These are phyloP conservation scores for Plasmodium vivax DNA, from an alignment of 169 alveolate species.

Conservation along the genomic window DNA sequence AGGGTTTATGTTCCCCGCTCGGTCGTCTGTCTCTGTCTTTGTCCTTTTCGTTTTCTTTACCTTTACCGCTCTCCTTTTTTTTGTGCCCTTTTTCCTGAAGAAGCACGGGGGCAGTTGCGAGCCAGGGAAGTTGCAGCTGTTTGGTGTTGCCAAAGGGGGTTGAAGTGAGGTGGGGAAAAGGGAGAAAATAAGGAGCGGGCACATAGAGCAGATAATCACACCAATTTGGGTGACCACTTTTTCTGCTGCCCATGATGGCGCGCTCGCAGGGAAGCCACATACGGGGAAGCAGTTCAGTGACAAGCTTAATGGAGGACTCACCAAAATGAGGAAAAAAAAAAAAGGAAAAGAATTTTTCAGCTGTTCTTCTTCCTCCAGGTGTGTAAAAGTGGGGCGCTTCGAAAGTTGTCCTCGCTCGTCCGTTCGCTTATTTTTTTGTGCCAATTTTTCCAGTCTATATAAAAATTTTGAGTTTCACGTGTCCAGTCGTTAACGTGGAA, in stretches of 20 bases:
- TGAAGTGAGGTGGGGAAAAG: not conserved
- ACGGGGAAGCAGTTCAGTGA: not conserved
- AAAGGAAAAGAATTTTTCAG: not conserved
- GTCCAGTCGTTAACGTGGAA: not conserved
- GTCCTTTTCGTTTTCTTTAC: not conserved
- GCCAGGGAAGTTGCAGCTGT: not conserved
- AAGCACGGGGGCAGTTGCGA: not conserved
- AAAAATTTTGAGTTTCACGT: slow-evolving; percentile 9
- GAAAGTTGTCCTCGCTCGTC: not conserved
- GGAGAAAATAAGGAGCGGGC: not conserved
- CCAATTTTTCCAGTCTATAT: slow-evolving; percentile 7
- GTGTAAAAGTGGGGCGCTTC: not conserved
- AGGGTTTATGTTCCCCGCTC: not conserved
- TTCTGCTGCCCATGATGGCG: not conserved
- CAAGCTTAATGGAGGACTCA: not conserved
- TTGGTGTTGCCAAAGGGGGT: not conserved
- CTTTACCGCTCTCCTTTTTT: not conserved
- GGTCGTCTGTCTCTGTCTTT: not conserved
- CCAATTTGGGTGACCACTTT: not conserved
- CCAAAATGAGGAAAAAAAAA: not conserved
- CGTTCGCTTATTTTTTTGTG: not conserved
- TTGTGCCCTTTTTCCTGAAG: not conserved
- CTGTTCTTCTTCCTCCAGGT: not conserved
- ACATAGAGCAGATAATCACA: not conserved
- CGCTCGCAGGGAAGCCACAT: not conserved